A percentile compares a stretch with the other conserved stretches of the same genome.
Conservation (phyloP, 2,329 filamentous ascomycete genomes). For the Aspergillus hortae region DNA sequence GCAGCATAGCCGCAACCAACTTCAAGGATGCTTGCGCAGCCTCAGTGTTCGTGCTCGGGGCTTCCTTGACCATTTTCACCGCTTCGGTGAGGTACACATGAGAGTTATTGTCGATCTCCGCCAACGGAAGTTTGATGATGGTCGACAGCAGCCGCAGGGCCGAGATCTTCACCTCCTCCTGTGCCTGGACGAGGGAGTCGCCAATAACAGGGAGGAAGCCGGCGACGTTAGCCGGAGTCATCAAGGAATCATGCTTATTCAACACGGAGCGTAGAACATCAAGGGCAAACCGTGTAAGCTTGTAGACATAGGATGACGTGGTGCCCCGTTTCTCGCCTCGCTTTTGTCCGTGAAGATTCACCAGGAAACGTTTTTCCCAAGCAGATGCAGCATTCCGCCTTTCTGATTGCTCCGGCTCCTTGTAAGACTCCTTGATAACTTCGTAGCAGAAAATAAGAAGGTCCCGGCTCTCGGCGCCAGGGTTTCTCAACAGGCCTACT, state of each 20-base stretch:
- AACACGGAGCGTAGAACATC: conserved; percentile 83
- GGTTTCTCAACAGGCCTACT: conserved; percentile 77
- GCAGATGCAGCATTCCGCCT: conserved; percentile 23
- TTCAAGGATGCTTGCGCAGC: conserved; percentile 85
- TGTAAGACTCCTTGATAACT: conserved; percentile 82
- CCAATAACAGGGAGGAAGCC: conserved; percentile 88
- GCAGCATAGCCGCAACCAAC: conserved; percentile 76
- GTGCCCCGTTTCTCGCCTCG: conserved; percentile 68
- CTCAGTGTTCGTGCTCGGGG: conserved; percentile 75
- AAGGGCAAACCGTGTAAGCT: conserved; percentile 81
- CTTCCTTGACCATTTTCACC: conserved; percentile 72
- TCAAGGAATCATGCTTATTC: conserved; percentile 77
- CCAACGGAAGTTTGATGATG: conserved; percentile 78
- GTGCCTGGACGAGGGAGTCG: conserved; percentile 75
- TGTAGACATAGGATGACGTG: conserved; percentile 78
- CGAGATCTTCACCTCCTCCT: conserved; percentile 90
- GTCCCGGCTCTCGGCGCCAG: conserved; percentile 72
- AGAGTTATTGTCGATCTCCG: conserved; percentile 64
- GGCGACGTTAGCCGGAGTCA: conserved; percentile 72
- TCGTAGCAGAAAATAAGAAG: conserved; percentile 94
- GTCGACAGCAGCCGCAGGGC: conserved; percentile 80
- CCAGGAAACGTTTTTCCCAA: conserved; percentile 60
- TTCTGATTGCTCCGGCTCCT: conserved; percentile 50
- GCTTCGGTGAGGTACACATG: conserved; percentile 83
- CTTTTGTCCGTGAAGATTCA: conserved; percentile 72